Evolutionary conservation across 768 basidiomycete genomes (phyloP), one percentile per base, ranked within the genome.

Genomic region (Lactarius indigo): DNA sequence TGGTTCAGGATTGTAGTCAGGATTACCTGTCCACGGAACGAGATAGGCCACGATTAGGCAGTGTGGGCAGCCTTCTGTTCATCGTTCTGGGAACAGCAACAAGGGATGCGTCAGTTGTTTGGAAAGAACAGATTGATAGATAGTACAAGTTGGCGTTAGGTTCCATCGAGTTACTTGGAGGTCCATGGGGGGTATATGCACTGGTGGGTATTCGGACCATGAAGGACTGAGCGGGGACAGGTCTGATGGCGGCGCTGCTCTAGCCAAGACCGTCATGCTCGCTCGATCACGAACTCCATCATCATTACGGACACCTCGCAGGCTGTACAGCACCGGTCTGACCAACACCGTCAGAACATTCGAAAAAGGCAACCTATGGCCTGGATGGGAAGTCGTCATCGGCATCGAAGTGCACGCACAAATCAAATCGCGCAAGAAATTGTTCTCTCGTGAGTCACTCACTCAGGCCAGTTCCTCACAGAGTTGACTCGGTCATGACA

Each of bases 361-460:
- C 26, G 37, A 60, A 28, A 31, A 68, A 17, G 78, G 77, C 55
- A 35, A 65, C 9, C 65, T 89, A 59, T 92, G 91, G 91, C 89
- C 88, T 18, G 94, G 88, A 26, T 98, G 93, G 92, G 83, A 89
- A 69, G 88, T 97, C 23, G 81, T 96, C 47, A 87, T 98, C 37
- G 97, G 97, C 18, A 88, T 99, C 57, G 97, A 99, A 74, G 92
- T 96, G 6, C 97, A 98, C 74, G 92, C 94, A 0, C 96, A 98
- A 75, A 85, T 99, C 73, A 92, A 90, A 76, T 89, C 94, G 2
- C 85, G 88, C 64, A 78, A 81, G 64, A 99, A 99, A 76, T 83
- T 99, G 30, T 98, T 99, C 77, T 98, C 95, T 42, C 72, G 86
- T 87, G 28, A 68, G 83, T 77, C 23, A 15, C 10, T 20, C 57